Evolutionary conservation across 1,284 basidiomycete species (phyloP).

Genomic region (Cutaneotrichosporon arboriforme): DNA sequence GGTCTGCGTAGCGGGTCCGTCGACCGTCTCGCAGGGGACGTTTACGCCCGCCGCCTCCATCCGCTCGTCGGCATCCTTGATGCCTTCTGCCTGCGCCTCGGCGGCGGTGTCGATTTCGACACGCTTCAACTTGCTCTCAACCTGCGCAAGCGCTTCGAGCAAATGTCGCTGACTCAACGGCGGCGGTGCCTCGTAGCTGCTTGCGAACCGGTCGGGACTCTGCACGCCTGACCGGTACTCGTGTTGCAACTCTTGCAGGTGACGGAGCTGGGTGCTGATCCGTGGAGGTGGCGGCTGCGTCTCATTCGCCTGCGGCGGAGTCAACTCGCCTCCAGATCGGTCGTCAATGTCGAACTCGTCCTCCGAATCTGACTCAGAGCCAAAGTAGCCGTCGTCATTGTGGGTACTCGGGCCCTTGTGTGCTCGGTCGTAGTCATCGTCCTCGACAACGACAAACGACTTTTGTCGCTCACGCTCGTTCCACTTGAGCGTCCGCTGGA

Average conservation of each 20-base stretch:
- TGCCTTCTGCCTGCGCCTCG: not conserved
- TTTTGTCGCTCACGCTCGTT: conserved; percentile 96
- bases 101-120: not conserved
- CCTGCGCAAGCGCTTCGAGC: conserved; percentile 30
- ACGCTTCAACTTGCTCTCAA: conserved; percentile 10
- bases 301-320: conserved; percentile 15
- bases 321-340: conserved; percentile 48
- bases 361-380: conserved; percentile 53
- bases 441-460: conserved; percentile 95
- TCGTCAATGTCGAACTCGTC: conserved; percentile 89
- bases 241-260: not conserved
- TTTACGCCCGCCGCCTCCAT: not conserved
- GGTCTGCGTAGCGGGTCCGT: not conserved
- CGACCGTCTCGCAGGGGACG: not conserved
- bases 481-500: conserved; percentile 93
- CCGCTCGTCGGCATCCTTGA: not conserved
- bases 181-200: conserved; percentile 56
- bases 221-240: conserved; percentile 53
- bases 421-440: conserved; percentile 49
- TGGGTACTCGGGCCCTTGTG: conserved; percentile 2
- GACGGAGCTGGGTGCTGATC: not conserved
- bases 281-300: not conserved
- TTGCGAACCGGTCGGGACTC: conserved; percentile 69
- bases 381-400: conserved; percentile 51
- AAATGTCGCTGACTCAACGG: conserved; percentile 51